Base-by-base conservation (phyloP, 495 filamentous ascomycete species). In the Penicillium waksmanii region DNA sequence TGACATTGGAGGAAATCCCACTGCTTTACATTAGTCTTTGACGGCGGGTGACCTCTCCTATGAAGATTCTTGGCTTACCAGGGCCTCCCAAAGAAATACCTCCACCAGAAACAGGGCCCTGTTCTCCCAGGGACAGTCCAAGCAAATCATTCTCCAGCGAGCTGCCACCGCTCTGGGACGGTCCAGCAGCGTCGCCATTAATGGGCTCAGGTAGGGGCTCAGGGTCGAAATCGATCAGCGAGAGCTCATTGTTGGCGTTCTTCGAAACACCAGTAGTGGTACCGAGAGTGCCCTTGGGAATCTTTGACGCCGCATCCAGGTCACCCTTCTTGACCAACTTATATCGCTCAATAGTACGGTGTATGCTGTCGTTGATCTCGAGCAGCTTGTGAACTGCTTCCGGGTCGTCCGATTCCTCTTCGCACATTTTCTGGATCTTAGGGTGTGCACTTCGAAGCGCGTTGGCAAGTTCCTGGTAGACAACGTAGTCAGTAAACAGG, bases 341-440 rank as follows among this genome's bases (percentile, higher is more conserved):
- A 69, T 98, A 98, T 62, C 96, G 79, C 74, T 97, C 92, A 54
- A 98, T 89, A 1, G 95, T 98, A 56, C 93, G 87, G 68, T 97
- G 92, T 84, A 98, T 98, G 74, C 92, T 96, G 70, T 98, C 96
- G 68, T 98, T 98, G 61, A 98, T 97, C 72, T 98, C 92, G 40
- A 98, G 80, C 25, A 98, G 76, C 76, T 98, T 97, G 46, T 91
- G 89, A 10, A 98, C 95, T 15, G 95, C 95, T 75, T 97, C 96
- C 49, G 91, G 85, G 68, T 98, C 95, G 42, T 98, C 95, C 13
- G 91, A 96, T 68, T 98, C 95, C 67, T 98, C 95, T 70, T 98
- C 96, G 70, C 96, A 97, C 93, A 98, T 98, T 77, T 89, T 96
- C 67, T 97, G 93, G 56, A 98, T 98, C 78, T 98, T 98, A 1